Evolutionary conservation across 345 rosid species (phyloP).

Genomic region (Heritiera littoralis): DNA sequence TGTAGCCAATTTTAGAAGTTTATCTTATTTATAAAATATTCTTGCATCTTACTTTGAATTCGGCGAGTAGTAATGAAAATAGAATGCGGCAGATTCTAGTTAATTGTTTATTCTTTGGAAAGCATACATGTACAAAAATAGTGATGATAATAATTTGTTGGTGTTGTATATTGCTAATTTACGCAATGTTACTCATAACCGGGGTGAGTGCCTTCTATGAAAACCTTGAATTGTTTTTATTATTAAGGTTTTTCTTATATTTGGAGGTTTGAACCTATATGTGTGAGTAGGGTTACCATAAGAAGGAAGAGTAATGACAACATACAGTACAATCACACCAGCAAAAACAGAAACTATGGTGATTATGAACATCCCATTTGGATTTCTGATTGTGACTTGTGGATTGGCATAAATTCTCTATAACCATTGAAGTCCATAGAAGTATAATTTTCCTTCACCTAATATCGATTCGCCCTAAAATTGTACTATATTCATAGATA

Average conservation of each 20-base stretch:
- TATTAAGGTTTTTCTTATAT: neutral
- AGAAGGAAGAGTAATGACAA: neutral
- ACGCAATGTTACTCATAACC: too few relatives aligned
- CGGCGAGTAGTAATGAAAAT: neutral
- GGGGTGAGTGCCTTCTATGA: too few relatives aligned
- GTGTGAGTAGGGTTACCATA: neutral
- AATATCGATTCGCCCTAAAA: neutral
- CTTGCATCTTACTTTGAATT: neutral
- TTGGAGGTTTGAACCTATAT: neutral
- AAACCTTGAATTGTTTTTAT: too few relatives aligned
- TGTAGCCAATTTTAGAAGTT: neutral
- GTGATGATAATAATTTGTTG: neutral
- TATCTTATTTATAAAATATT: neutral
- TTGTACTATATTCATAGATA: neutral
- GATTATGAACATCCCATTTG: neutral
- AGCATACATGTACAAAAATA: neutral
- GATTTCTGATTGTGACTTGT: neutral
- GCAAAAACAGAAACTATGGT: neutral
- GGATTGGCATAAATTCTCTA: neutral
- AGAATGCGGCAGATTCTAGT: neutral
- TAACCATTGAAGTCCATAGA: neutral
- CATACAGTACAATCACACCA: neutral
- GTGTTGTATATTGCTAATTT: neutral
- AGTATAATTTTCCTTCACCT: neutral
- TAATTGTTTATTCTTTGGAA: neutral